Percentiles rank a stretch among this genome's conserved stretches.
These are phyloP conservation scores for Talaromyces sp. DNA, from an alignment of 2,329 filamentous ascomycete genomes.

Conservation along the genomic window DNA sequence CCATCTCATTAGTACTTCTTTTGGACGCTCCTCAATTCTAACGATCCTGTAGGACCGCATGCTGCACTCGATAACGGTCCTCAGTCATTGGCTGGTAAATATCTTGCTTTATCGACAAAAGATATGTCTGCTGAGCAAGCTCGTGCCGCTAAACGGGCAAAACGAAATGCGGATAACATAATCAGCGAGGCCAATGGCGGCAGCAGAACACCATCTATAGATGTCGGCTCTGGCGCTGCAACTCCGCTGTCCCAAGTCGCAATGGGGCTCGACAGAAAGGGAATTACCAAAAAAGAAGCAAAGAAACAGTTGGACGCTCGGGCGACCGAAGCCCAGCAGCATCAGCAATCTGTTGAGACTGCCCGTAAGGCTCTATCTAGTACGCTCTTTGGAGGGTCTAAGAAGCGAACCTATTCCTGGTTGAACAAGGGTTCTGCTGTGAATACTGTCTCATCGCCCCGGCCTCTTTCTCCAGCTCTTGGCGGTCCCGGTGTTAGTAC, in stretches of 20 bases:
- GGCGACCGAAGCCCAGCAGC: slow-evolving; percentile 70
- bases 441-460: slow-evolving; percentile 35
- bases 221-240: slow-evolving; percentile 57
- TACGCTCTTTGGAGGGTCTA: slow-evolving; percentile 43
- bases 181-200: slow-evolving; percentile 44
- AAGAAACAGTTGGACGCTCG: slow-evolving; percentile 69
- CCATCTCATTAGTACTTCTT: background rate
- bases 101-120: slow-evolving; percentile 59
- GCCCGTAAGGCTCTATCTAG: slow-evolving; percentile 63
- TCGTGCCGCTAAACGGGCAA: slow-evolving; percentile 62
- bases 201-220: slow-evolving; percentile 52
- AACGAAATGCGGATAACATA: slow-evolving; percentile 53
- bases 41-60: slow-evolving; percentile 28
- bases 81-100: slow-evolving; percentile 43
- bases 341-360: slow-evolving; percentile 77
- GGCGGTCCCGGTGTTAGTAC: slow-evolving; percentile 11
- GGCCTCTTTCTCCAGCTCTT: slow-evolving; percentile 26
- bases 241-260: slow-evolving; percentile 28
- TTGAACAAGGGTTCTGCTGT: slow-evolving; percentile 35
- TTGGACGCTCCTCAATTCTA: slow-evolving; percentile 13
- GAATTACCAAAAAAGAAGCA: slow-evolving; percentile 80
- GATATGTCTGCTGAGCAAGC: slow-evolving; percentile 70
- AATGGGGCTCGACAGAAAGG: slow-evolving; percentile 59
- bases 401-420: slow-evolving; percentile 42
- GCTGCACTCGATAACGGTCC: slow-evolving; percentile 38